These are phyloP conservation scores for Mortierella sp. DNA, from an alignment of 371 early-diverging fungal genomes.

Conservation along the genomic window DNA sequence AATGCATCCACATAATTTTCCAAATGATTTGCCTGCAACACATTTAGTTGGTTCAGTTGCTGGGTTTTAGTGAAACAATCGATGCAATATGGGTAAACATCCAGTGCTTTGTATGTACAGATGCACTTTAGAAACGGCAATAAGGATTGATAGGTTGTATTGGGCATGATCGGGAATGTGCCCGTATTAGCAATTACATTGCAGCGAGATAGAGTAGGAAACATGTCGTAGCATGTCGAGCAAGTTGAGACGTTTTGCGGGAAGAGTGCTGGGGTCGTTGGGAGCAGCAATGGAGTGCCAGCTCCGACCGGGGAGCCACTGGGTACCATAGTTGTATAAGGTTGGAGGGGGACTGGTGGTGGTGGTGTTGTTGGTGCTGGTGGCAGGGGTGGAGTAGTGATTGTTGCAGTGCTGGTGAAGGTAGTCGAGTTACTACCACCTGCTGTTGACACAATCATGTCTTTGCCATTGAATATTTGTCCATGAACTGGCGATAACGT, in stretches of 20 bases:
- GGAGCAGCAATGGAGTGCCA: constrained; percentile 20
- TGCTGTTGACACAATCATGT: constrained; percentile 7
- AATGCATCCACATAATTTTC: constrained; percentile 44
- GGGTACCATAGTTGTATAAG: constrained; percentile 22
- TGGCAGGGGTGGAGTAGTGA: constrained; percentile 3
- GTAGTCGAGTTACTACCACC: not conserved
- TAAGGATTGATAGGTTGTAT: constrained; percentile 27
- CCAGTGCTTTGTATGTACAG: constrained; percentile 43
- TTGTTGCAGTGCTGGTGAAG: not conserved
- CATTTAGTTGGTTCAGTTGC: constrained; percentile 40
- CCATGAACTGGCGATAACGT: constrained; percentile 7
- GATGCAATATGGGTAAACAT: constrained; percentile 42
- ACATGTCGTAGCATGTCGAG: constrained; percentile 45
- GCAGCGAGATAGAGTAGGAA: constrained; percentile 41
- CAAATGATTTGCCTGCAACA: constrained; percentile 36
- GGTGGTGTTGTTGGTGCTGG: constrained; percentile 17
- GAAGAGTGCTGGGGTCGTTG: constrained; percentile 39
- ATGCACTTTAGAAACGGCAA: constrained; percentile 48
- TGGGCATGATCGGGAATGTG: constrained; percentile 34
- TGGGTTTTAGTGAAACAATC: constrained; percentile 47
- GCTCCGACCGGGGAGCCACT: constrained; percentile 7
- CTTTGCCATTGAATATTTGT: constrained; percentile 34
- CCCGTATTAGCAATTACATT: constrained; percentile 42
- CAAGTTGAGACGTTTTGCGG: constrained; percentile 49
- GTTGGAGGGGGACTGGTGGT: constrained; percentile 24